Conservation (phyloP, 768 basidiomycete species). For the Suillus lakei region DNA sequence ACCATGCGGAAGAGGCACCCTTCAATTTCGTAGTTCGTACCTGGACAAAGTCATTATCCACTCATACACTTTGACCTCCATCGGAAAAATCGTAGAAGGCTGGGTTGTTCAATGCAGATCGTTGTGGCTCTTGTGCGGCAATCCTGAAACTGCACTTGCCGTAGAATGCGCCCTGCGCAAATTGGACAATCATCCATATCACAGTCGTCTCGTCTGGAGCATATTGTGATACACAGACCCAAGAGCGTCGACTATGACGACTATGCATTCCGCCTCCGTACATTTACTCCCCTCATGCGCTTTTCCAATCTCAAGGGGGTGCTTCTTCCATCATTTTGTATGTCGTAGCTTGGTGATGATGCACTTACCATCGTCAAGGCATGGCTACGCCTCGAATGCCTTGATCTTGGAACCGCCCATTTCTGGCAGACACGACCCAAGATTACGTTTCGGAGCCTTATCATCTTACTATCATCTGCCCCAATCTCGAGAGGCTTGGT, state of each 20-base stretch:
- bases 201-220: neutral
- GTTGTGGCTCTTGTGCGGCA: neutral
- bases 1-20: neutral
- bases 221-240: neutral
- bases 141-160: neutral
- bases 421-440: neutral
- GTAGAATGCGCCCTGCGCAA: neutral
- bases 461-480: neutral
- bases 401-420: neutral
- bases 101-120: neutral
- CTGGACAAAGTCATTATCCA: neutral
- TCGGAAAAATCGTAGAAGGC: neutral
- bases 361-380: neutral
- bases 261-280: neutral
- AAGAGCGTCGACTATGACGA: neutral
- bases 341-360: neutral
- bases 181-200: neutral
- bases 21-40: no score
- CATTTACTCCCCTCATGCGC: neutral
- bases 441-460: neutral
- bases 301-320: neutral
- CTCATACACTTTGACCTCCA: neutral
- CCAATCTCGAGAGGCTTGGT: neutral
- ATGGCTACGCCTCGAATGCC: neutral
- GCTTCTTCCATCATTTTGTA: neutral